Evolutionary conservation across 1,284 basidiomycete genomes (phyloP).

Genomic region (Tilletia horrida): DNA sequence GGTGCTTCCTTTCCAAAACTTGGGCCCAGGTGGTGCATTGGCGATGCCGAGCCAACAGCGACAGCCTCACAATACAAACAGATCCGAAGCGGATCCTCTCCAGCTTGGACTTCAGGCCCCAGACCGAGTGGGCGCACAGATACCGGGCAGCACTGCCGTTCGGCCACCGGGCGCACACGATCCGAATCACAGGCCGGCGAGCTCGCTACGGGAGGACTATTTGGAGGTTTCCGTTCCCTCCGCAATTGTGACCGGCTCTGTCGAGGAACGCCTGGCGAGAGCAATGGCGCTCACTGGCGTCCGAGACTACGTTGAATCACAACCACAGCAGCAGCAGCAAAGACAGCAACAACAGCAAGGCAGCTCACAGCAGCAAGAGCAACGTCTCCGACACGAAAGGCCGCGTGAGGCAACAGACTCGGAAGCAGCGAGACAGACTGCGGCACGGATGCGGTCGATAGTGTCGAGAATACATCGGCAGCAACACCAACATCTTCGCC

Average conservation of each 20-base stretch:
- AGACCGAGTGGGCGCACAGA: background rate
- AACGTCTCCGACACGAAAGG: background rate
- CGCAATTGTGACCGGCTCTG: background rate
- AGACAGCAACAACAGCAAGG: too few species aligned
- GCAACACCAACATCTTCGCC: conserved; percentile 2
- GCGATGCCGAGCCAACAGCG: background rate
- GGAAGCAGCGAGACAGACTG: background rate
- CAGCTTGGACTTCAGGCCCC: conserved; percentile 8
- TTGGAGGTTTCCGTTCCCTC: background rate
- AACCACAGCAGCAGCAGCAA: background rate
- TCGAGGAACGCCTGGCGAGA: conserved; percentile 7
- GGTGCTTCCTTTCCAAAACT: conserved; percentile 2
- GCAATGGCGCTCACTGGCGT: conserved; percentile 13
- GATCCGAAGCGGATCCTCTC: conserved; percentile 6
- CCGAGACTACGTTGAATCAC: background rate
- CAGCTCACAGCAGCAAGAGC: too few species aligned
- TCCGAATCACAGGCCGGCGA: background rate
- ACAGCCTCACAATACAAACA: background rate
- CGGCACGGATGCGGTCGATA: conserved; percentile 1
- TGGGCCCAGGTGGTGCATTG: background rate
- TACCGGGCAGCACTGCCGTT: background rate
- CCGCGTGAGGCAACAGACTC: background rate
- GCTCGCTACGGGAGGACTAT: conserved; percentile 8
- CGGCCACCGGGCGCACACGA: background rate
- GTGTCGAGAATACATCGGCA: background rate